phyloP scores from a whole-genome alignment of 2,329 filamentous ascomycete genomes.

The Beauveria varroae region DNA sequence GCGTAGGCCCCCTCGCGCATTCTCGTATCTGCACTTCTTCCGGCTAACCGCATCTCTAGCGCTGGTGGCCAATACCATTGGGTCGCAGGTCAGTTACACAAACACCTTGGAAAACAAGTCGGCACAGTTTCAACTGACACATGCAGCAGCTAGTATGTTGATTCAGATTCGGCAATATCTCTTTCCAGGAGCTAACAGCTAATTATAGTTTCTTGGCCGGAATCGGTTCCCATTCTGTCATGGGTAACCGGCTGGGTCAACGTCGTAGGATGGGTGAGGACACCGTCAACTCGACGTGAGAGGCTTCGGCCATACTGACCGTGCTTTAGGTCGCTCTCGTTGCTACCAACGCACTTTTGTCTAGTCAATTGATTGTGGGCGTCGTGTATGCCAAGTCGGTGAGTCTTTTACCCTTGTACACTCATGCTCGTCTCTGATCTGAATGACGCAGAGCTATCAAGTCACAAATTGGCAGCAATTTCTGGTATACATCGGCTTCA shows the following conservation, averaged over 20 bases:
- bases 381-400: constrained; percentile 52
- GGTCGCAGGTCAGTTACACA: constrained; percentile 47
- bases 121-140: constrained; percentile 37
- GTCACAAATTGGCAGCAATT: constrained; percentile 62
- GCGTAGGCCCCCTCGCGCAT: not conserved
- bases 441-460: constrained; percentile 33
- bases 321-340: constrained; percentile 45
- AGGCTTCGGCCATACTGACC: not conserved
- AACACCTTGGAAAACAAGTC: constrained; percentile 37
- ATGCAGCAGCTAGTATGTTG: constrained; percentile 7
- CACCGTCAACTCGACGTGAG: not conserved
- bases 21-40: not conserved
- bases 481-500: constrained; percentile 35
- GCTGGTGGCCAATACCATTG: constrained; percentile 62
- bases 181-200: not conserved
- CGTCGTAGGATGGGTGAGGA: constrained; percentile 51
- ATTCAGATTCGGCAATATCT: not conserved
- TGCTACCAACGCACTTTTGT: constrained; percentile 60
- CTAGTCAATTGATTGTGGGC: constrained; percentile 57
- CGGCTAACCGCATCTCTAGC: constrained; percentile 1
- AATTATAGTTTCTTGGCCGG: constrained; percentile 17
- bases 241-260: constrained; percentile 51
- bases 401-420: not conserved
- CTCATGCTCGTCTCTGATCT: not conserved
- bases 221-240: constrained; percentile 21